These are phyloP conservation scores for Agastache rugosa DNA, from an alignment of 257 asterid species.

Conservation along the genomic window DNA sequence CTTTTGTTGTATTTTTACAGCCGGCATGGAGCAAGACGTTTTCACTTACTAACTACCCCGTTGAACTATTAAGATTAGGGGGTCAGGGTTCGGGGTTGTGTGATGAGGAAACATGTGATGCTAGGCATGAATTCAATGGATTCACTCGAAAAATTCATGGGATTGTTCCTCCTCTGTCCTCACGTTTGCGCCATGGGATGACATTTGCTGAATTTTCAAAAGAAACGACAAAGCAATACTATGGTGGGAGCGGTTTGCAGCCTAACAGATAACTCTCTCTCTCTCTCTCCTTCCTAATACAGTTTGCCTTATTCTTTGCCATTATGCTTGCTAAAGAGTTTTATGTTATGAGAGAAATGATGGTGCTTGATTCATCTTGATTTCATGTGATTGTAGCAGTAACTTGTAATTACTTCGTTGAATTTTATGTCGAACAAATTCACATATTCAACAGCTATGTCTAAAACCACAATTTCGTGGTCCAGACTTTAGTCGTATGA, in stretches of 20 bases:
- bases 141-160: conserved; percentile 44
- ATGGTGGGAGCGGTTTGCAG: conserved; percentile 81
- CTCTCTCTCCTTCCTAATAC: conserved; percentile 2
- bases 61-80: conserved; percentile 37
- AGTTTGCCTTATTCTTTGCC: background rate
- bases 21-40: conserved; percentile 83
- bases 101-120: conserved; percentile 18
- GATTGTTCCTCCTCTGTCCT: conserved; percentile 68
- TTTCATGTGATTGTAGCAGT: background rate
- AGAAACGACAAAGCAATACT: conserved; percentile 82
- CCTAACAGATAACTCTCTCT: conserved; percentile 56
- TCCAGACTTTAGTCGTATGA: background rate
- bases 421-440: background rate
- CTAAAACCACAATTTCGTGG: background rate
- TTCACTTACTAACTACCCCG: conserved; percentile 64
- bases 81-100: conserved; percentile 34
- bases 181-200: conserved; percentile 79
- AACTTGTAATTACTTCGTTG: background rate
- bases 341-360: background rate
- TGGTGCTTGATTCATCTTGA: background rate
- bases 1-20: conserved; percentile 81
- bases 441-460: background rate
- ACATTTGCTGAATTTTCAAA: conserved; percentile 86
- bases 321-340: background rate
- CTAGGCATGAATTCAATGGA: conserved; percentile 36